Conservation (phyloP, 2,329 filamentous ascomycete species). For the Cryphonectria parasitica region DNA sequence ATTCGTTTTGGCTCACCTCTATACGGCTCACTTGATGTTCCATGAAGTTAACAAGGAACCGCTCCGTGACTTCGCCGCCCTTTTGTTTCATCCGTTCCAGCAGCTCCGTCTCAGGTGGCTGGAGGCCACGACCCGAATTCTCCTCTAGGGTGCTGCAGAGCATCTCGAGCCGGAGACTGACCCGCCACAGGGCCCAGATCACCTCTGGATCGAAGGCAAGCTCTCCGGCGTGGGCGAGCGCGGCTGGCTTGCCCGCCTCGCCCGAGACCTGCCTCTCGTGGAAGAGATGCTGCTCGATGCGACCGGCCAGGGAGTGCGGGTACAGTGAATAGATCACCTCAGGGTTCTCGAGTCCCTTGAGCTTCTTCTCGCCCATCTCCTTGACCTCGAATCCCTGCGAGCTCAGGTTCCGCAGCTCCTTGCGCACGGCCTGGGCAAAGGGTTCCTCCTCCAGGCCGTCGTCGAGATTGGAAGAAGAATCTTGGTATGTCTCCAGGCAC, state of each 20-base stretch:
- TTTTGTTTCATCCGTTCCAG: conserved; percentile 69
- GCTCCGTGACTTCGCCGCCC: conserved; percentile 86
- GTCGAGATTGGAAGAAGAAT: conserved; percentile 76
- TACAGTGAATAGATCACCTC: conserved; percentile 96
- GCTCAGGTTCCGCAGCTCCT: conserved; percentile 83
- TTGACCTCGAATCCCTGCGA: conserved; percentile 96
- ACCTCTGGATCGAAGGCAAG: conserved; percentile 79
- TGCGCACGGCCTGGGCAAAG: conserved; percentile 76
- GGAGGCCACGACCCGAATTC: conserved; percentile 63
- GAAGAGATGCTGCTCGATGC: conserved; percentile 70
- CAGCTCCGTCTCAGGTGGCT: conserved; percentile 81
- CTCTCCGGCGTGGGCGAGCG: conserved; percentile 66
- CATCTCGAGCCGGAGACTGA: conserved; percentile 89
- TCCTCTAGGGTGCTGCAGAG: conserved; percentile 87
- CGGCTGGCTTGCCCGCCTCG: conserved; percentile 61
- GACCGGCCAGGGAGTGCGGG: conserved; percentile 82
- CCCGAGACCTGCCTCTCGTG: conserved; percentile 46
- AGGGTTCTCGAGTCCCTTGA: conserved; percentile 97
- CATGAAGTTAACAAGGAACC: conserved; percentile 84
- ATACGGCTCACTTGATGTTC: conserved; percentile 95
- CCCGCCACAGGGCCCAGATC: conserved; percentile 87
- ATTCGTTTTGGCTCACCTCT: conserved; percentile 67
- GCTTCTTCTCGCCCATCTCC: conserved; percentile 86
- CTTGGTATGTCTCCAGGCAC: conserved; percentile 85
- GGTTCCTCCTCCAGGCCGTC: conserved; percentile 77